phyloP scores from a whole-genome alignment of 208 protist species.

The Giardia duodenalis region DNA sequence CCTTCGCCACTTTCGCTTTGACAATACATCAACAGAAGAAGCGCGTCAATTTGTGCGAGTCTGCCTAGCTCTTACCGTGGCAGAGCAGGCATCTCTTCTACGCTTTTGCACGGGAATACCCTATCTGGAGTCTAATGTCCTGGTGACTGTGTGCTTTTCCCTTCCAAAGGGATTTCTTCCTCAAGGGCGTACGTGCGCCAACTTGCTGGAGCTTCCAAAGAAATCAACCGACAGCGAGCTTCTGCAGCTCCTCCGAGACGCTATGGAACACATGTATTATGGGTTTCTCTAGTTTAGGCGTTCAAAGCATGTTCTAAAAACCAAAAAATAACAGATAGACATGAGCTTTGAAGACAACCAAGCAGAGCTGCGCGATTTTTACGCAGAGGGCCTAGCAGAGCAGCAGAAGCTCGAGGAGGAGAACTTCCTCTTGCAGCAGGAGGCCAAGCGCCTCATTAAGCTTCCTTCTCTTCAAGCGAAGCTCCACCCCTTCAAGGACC shows the following conservation, averaged over 20 bases:
- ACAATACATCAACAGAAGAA: not conserved
- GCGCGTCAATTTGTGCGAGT: not conserved
- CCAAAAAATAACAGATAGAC: too few species aligned
- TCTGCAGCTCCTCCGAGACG: not conserved
- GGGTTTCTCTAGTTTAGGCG: not conserved
- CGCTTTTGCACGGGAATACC: not conserved
- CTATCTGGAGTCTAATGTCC: not conserved
- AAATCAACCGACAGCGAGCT: not conserved
- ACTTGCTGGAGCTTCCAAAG: not conserved
- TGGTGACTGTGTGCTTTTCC: not conserved
- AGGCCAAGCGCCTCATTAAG: not conserved
- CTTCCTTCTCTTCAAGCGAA: not conserved
- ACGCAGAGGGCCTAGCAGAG: not conserved
- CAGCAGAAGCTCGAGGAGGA: not conserved
- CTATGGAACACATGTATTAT: not conserved
- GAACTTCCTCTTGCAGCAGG: not conserved
- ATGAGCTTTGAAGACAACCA: too few species aligned
- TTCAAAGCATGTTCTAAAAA: too few species aligned
- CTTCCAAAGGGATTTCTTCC: not conserved
- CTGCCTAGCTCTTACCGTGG: not conserved
- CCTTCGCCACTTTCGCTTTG: not conserved
- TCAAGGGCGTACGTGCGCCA: not conserved
- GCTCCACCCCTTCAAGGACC: conserved; percentile 4
- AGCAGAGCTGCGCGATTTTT: not conserved
- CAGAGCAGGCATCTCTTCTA: not conserved